Evolutionary conservation across 805 yeast species (phyloP).

Genomic region (Sungouiella thailandica): DNA sequence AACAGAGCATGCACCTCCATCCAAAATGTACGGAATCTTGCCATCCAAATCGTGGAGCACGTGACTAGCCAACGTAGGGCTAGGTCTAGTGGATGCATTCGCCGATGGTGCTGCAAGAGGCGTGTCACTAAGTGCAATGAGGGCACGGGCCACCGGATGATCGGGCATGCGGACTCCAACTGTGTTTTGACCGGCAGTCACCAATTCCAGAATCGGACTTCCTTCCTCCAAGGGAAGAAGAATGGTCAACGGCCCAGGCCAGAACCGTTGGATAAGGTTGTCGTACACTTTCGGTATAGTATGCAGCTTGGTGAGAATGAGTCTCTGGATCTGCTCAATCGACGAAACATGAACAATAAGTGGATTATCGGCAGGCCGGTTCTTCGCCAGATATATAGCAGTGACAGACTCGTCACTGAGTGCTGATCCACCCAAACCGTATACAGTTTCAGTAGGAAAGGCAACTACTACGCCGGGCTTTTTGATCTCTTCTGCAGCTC

Average conservation of each 20-base stretch:
- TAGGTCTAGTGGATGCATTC: constrained; percentile 91
- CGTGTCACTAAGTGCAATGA: constrained; percentile 75
- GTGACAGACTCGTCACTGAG: constrained; percentile 65
- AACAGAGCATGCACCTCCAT: constrained; percentile 84
- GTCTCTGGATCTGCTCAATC: constrained; percentile 59
- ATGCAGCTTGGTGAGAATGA: constrained; percentile 44
- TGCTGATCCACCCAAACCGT: constrained; percentile 91
- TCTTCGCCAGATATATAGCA: constrained; percentile 81
- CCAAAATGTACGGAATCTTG: constrained; percentile 76
- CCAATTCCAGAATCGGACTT: constrained; percentile 59
- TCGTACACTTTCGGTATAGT: constrained; percentile 66
- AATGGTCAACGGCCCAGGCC: constrained; percentile 97
- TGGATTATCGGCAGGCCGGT: constrained; percentile 94
- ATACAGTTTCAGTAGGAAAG: constrained; percentile 96
- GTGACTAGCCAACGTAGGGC: constrained; percentile 86
- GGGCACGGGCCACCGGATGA: constrained; percentile 85
- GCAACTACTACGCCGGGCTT: constrained; percentile 54
- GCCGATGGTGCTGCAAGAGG: constrained; percentile 99
- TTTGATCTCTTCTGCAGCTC: constrained; percentile 38
- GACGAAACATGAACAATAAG: constrained; percentile 87
- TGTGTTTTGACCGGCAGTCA: constrained; percentile 84
- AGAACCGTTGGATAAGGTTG: constrained; percentile 60
- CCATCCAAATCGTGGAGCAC: constrained; percentile 78
- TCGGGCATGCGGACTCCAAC: constrained; percentile 89
- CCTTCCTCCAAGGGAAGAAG: constrained; percentile 55